These are phyloP conservation scores for Candolleomyces eurysporus DNA, from an alignment of 768 basidiomycete species.

Conservation along the genomic window DNA sequence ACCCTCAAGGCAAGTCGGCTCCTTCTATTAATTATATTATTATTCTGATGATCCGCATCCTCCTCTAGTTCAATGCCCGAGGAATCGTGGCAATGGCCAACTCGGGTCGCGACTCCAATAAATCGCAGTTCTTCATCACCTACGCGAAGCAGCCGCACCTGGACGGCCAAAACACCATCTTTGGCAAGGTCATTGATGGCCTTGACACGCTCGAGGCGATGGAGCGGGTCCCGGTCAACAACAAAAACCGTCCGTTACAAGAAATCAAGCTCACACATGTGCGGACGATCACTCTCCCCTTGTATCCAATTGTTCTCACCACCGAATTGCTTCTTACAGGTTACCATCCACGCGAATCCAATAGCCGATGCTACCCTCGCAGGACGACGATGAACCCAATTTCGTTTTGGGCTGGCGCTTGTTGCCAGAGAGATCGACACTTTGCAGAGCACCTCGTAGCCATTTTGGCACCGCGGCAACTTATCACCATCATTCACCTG, in stretches of 20 bases:
- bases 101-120: conserved; percentile 91
- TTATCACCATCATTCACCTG: not conserved
- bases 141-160: conserved; percentile 93
- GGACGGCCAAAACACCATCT: conserved; percentile 92
- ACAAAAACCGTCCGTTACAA: conserved; percentile 83
- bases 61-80: conserved; percentile 81
- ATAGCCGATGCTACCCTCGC: conserved; percentile 74
- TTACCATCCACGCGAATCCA: conserved; percentile 93
- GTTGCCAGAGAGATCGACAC: not conserved
- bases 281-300: conserved; percentile 25
- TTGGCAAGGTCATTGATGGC: conserved; percentile 98
- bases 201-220: conserved; percentile 93
- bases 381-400: conserved; percentile 24
- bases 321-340: conserved; percentile 34
- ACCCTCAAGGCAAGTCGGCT: conserved; percentile 76
- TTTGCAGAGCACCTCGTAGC: too few species aligned
- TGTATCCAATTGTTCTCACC: conserved; percentile 5
- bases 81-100: conserved; percentile 99
- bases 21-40: conserved; percentile 11
- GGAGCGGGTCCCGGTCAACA: conserved; percentile 87
- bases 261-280: conserved; percentile 86
- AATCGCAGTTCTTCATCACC: conserved; percentile 86
- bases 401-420: not conserved
- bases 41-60: conserved; percentile 19
- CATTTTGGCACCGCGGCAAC: not conserved